Base-by-base conservation (phyloP, 169 alveolate genomes). In the Neospora caninum region DNA sequence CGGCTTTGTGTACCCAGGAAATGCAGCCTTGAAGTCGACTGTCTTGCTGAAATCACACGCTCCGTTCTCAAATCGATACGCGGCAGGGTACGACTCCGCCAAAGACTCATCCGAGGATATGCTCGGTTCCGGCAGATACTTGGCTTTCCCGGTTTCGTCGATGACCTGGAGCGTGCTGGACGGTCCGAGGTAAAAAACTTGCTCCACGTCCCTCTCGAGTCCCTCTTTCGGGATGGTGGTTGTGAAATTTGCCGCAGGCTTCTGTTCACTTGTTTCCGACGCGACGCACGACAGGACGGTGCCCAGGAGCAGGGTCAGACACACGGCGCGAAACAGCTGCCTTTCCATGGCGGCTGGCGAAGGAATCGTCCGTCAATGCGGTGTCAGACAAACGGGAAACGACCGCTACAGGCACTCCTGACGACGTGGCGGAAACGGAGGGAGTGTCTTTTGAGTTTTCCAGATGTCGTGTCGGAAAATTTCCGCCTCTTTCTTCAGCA, bases 41-140 rank as follows among this genome's bases (percentile, higher is more conserved):
- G 87, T 78, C 34, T 34, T 78, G n/a, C 29, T 34, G 87, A 78
- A 78, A 39, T 78, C 87, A 45, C 87, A 78, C 45, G 87, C 87
- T 6, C 87, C 87, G 43, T 78, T 39, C 87, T 78, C 45, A 39
- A 78, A 78, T 4, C 41, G 41, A 4, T 78, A 78, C 31, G 87
- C 87, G 41, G 34, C 7, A 0, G 7, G 45, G 43, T 78, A 64
- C 27, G 53, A 22, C 34, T 20, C 45, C 0, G 43, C n/a, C 53
- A 39, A 78, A 38, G 87, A 6, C 25, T 4, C 87, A 22, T 38
- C 87, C 6, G 31, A 10, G 10, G 20, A 6, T 4, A 6, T 36
- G 34, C 18, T n/a, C 34, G 0, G 13, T 31, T n/a, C 83, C 34
- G 83, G 83, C 83, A 18, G 42, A 36, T n/a, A 70, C 20, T 18